phyloP scores from a whole-genome alignment of 23 red algal species.

The Gracilaria vermiculophylla region DNA sequence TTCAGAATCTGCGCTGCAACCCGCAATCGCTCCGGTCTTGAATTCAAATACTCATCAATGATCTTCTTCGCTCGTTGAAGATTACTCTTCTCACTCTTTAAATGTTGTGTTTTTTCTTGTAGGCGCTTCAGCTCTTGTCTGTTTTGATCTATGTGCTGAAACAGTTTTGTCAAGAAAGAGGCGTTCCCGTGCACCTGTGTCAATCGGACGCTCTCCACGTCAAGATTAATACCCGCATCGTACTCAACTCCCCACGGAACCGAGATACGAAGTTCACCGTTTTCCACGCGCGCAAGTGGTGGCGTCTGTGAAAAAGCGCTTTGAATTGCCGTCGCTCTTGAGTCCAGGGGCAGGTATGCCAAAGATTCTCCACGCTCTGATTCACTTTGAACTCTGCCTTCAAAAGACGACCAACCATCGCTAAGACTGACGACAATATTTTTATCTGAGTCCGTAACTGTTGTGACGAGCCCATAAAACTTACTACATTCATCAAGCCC shows the following conservation, averaged over 20 bases:
- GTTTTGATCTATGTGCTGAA: background rate
- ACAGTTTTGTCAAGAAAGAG: background rate
- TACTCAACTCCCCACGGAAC: conserved; percentile 30
- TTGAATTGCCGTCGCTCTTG: background rate
- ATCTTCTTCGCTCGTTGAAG: background rate
- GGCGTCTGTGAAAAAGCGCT: background rate
- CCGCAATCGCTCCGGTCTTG: background rate
- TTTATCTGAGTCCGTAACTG: background rate
- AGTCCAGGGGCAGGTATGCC: background rate
- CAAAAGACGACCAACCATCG: background rate
- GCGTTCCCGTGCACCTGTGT: background rate
- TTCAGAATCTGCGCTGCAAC: conserved; percentile 6
- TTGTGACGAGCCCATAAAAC: background rate
- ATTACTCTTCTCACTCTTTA: background rate
- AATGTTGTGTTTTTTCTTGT: background rate
- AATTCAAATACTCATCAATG: background rate
- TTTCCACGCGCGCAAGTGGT: background rate
- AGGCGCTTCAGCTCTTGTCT: background rate
- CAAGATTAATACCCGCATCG: conserved; percentile 9
- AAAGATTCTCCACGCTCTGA: background rate
- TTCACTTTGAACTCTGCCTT: background rate
- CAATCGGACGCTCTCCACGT: background rate
- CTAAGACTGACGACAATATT: background rate
- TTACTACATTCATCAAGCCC: background rate
- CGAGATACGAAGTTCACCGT: background rate